Percentiles rank a stretch among this genome's conserved stretches.
These are phyloP conservation scores for Lasiosphaeria ovina DNA, from an alignment of 495 filamentous ascomycete species.

Conservation along the genomic window DNA sequence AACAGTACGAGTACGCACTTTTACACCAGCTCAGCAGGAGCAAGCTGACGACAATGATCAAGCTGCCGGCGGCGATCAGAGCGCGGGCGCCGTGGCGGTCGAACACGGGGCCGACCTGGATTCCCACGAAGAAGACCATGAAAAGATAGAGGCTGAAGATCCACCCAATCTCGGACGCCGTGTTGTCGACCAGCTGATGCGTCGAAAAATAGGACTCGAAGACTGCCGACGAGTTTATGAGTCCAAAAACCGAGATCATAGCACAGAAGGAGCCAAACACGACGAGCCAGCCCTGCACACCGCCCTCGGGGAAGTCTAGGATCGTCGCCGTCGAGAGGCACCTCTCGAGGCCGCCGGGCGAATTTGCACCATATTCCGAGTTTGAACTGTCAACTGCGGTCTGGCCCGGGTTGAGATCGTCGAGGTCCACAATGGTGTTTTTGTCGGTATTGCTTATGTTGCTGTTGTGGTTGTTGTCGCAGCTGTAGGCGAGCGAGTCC, in stretches of 20 bases:
- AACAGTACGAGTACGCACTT: constrained; percentile 20
- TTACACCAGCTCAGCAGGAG: constrained; percentile 52
- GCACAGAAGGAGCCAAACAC: constrained; percentile 59
- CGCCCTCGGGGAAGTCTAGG: constrained; percentile 58
- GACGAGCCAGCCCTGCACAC: constrained; percentile 59
- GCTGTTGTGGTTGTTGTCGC: background rate
- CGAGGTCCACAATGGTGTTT: constrained; percentile 9
- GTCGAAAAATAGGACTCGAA: constrained; percentile 62
- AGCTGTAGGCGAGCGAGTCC: background rate
- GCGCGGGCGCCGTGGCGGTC: constrained; percentile 57
- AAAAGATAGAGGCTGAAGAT: constrained; percentile 63
- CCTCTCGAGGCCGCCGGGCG: constrained; percentile 4
- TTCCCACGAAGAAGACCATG: constrained; percentile 61
- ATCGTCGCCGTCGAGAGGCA: constrained; percentile 15
- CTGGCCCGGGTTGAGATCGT: background rate
- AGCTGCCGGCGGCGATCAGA: constrained; percentile 52
- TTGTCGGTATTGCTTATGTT: background rate
- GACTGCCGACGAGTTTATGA: constrained; percentile 61
- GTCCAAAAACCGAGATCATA: constrained; percentile 63
- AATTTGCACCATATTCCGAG: constrained; percentile 5
- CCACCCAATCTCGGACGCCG: constrained; percentile 60
- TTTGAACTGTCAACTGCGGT: background rate
- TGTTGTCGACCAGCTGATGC: constrained; percentile 56
- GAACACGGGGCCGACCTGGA: constrained; percentile 67
- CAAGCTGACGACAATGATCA: constrained; percentile 52